Conservation (phyloP, 345 rosid species). For the Clausena lansium region DNA sequence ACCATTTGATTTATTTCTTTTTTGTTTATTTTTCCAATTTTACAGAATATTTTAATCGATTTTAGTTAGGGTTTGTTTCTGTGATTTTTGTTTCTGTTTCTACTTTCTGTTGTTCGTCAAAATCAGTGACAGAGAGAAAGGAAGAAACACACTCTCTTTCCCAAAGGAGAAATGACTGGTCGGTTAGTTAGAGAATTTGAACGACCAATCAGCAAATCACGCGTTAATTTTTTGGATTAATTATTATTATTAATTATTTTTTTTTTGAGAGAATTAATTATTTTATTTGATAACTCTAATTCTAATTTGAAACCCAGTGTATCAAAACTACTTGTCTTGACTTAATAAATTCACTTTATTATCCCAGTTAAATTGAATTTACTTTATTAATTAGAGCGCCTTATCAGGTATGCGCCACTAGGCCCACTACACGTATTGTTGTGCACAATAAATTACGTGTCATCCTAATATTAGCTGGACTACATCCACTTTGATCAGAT, state of each 20-base stretch:
- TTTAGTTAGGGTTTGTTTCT: not conserved
- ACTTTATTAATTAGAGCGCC: no score
- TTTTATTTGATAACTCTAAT: not conserved
- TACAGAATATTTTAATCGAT: not conserved
- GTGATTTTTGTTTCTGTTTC: constrained; percentile 15
- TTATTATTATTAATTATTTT: no score
- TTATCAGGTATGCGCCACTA: no score
- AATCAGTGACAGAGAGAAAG: not conserved
- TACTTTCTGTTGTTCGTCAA: not conserved
- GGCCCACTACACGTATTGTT: no score
- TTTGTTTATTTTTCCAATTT: not conserved
- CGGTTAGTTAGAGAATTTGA: not conserved
- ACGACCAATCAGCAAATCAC: constrained; percentile 7
- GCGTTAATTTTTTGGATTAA: not conserved
- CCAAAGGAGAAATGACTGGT: not conserved
- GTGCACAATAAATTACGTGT: no score
- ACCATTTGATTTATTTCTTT: constrained; percentile 39
- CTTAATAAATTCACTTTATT: not conserved
- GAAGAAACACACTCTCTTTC: no score
- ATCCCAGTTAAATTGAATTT: not conserved
- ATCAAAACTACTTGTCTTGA: not conserved
- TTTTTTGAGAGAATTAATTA: no score
- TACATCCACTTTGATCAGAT: no score
- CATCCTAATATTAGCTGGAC: no score
- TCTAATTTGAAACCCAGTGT: not conserved